Conservation (phyloP, 176 grass and related monocot species). For the Avena eriantha region DNA sequence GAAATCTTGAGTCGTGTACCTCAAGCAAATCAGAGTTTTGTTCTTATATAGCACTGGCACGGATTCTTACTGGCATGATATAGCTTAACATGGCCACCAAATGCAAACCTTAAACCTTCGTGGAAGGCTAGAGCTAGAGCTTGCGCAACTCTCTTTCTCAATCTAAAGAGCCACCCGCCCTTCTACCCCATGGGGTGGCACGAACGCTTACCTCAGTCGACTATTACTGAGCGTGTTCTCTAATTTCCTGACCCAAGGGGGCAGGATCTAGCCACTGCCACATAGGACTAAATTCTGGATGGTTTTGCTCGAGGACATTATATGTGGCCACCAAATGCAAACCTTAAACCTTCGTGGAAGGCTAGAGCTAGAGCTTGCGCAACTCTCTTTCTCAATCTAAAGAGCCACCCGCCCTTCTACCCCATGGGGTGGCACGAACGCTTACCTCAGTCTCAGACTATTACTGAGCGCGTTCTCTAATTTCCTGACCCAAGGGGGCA, state of each 20-base stretch:
- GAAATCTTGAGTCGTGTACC: not conserved
- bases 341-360: not conserved
- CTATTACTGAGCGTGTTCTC: not conserved
- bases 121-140: not conserved
- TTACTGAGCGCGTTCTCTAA: not conserved
- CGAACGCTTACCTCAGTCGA: not conserved
- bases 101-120: not conserved
- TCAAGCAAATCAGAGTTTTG: not conserved
- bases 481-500: not conserved
- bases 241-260: not conserved
- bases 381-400: not conserved
- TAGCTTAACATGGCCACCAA: not conserved
- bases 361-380: not conserved
- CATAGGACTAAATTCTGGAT: not conserved
- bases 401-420: not conserved
- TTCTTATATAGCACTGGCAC: not conserved
- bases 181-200: not conserved
- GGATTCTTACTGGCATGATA: not conserved
- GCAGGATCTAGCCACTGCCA: not conserved
- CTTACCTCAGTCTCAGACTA: not conserved
- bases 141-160: not conserved
- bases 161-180: not conserved
- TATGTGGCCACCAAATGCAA: not conserved
- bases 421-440: not conserved
- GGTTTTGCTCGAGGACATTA: not conserved